Percentiles rank a stretch among this genome's conserved stretches.
Evolutionary conservation across 75 land plant genomes (phyloP).

Genomic region (Pinus albicaulis): DNA sequence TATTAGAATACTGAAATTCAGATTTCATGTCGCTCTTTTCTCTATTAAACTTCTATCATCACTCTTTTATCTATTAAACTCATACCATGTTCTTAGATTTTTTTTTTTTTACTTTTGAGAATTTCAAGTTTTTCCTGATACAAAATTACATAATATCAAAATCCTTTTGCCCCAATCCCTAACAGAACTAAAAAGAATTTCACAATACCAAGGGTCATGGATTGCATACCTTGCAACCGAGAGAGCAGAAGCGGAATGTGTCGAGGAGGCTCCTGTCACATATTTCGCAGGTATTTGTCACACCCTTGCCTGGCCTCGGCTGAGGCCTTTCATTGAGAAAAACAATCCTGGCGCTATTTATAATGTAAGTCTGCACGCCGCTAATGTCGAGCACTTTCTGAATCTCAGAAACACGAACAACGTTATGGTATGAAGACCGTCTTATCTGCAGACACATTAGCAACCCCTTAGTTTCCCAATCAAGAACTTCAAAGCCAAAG

Average conservation of each 20-base stretch:
- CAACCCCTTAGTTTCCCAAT: neutral
- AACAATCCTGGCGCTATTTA: slow-evolving; percentile 86
- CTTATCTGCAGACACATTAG: slow-evolving; percentile 50
- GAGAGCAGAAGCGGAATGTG: slow-evolving; percentile 82
- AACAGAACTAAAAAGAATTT: no score
- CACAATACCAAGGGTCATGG: no score
- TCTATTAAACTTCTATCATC: no score
- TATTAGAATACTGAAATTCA: no score
- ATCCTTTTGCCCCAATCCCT: no score
- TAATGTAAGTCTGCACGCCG: slow-evolving; percentile 83
- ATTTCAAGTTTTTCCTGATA: no score
- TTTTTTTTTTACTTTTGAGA: no score
- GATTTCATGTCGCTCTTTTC: no score
- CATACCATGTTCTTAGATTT: no score
- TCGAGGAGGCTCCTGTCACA: slow-evolving; percentile 88
- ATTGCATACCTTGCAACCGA: slow-evolving; percentile 80
- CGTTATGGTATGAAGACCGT: slow-evolving; percentile 93
- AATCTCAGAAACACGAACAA: slow-evolving; percentile 83
- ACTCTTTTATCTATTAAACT: no score
- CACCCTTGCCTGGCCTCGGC: slow-evolving; percentile 87
- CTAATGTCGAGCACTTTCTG: slow-evolving; percentile 81
- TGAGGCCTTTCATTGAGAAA: slow-evolving; percentile 91
- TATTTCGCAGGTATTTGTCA: slow-evolving; percentile 80
- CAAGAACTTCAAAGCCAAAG: neutral
- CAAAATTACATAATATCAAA: no score